These are phyloP conservation scores for Copromyces sp. DNA, from an alignment of 495 filamentous ascomycete genomes.

Conservation along the genomic window DNA sequence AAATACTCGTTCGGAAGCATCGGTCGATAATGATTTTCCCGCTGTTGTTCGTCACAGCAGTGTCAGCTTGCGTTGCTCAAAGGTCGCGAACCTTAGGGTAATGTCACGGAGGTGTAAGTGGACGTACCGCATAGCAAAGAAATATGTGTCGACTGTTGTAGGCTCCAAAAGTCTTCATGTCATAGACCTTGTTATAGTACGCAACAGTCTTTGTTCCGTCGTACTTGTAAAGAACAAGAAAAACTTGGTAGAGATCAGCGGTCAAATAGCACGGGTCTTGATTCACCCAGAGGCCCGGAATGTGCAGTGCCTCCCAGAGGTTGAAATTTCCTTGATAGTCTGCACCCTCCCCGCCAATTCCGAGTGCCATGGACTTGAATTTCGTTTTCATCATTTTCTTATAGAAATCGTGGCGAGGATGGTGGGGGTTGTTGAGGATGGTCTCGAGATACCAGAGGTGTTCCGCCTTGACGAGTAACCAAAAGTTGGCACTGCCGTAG, in stretches of 20 bases:
- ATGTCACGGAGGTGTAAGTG: background rate
- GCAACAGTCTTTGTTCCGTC: background rate
- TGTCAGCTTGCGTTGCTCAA: background rate
- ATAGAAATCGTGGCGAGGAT: constrained; percentile 16
- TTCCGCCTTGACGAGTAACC: constrained; percentile 22
- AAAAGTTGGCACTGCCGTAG: constrained; percentile 11
- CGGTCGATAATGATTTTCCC: constrained; percentile 15
- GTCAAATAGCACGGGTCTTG: constrained; percentile 16
- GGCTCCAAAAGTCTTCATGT: constrained; percentile 14
- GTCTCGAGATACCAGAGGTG: constrained; percentile 12
- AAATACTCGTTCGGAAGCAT: constrained; percentile 18
- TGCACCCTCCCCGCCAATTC: background rate
- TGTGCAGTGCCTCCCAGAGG: constrained; percentile 16
- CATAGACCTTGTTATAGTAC: constrained; percentile 5
- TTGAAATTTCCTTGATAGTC: background rate
- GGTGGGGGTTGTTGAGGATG: constrained; percentile 8
- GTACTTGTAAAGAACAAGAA: constrained; percentile 17
- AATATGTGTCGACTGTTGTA: constrained; percentile 22
- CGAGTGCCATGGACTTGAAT: background rate
- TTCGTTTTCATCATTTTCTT: background rate
- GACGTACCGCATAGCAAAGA: constrained; percentile 11
- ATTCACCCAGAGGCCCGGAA: constrained; percentile 11
- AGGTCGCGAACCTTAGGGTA: background rate
- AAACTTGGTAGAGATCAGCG: constrained; percentile 16
- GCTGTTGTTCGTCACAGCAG: background rate